Evolutionary conservation across 2,329 filamentous ascomycete genomes (phyloP), one percentile per base, ranked within the genome.

Genomic region (Pseudocercospora ulei): DNA sequence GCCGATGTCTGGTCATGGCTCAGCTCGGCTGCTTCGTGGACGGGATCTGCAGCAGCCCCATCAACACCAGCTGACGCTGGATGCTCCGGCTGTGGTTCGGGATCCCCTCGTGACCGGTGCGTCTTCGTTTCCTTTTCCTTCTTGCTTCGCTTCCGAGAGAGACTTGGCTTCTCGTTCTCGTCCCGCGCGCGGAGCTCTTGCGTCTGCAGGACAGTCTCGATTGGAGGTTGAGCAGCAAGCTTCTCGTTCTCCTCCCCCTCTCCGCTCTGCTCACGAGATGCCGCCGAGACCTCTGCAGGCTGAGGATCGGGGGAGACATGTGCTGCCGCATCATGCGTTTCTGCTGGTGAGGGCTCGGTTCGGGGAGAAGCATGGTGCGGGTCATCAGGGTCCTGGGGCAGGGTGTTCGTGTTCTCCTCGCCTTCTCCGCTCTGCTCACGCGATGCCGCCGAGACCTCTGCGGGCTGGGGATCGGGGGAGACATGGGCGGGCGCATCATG

Each of bases 51-150:
- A 11, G 26, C 26, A 31, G 28, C 4, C 28, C 13, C 5, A 31
- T 7, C 28, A 14, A 11, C 12, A 31, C 13, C 17, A 17, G 13
- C 18, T 6, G 19, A 12, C 5, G 27, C 17, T 2, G 5, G 9
- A 12, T 39, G 27, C 23, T 24, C 35, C 14, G 38, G 24, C 11
- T 28, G 28, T 14, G 43, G 34, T 17, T 46, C 36, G 29, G 35
- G 35, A 19, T 43, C 43, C 42, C 38, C 37, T 6, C 16, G 24
- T 11, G 29, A 33, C 20, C 35, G 23, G 16, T 37, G 41, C 31
- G 47, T 46, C 25, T 54, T 56, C 46, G 65, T 64, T 28, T 63
- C 63, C 47, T 64, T 63, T 17, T 62, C 58, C 34, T 65, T 65
- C 51, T 65, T 64, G 30, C 57, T 55, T 41, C 55, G 48, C 40